Evolutionary conservation across 2,329 filamentous ascomycete species (phyloP).

Genomic region (Botrytis squamosa): DNA sequence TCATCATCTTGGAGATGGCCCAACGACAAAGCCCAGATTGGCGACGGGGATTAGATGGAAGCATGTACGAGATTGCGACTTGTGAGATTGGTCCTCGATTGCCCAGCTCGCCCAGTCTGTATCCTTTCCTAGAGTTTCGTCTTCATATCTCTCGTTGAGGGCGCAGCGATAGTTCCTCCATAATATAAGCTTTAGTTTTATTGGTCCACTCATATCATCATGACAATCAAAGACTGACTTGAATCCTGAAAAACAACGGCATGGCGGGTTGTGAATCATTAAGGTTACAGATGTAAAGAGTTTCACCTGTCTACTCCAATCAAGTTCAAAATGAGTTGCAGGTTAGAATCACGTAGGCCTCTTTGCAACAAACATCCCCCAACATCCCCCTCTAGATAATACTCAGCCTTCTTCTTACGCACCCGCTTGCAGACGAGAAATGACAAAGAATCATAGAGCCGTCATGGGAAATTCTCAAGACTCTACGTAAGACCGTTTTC

Average conservation of each 20-base stretch:
- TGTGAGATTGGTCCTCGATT: not conserved
- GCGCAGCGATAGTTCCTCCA: slow-evolving; percentile 16
- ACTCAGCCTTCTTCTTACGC: slow-evolving; percentile 15
- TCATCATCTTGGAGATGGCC: not conserved
- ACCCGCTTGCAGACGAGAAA: slow-evolving; percentile 14
- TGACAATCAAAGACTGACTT: not conserved
- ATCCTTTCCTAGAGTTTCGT: not conserved
- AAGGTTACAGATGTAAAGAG: not conserved
- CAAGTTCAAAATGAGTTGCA: not conserved
- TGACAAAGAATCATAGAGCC: not conserved
- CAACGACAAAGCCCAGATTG: not conserved
- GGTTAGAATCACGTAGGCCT: not conserved
- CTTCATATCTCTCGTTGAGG: slow-evolving; percentile 14
- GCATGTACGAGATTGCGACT: not conserved
- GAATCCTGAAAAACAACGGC: not conserved
- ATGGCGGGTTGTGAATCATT: not conserved
- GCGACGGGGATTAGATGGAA: slow-evolving; percentile 1
- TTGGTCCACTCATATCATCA: slow-evolving; percentile 10
- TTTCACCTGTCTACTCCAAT: slow-evolving; percentile 15
- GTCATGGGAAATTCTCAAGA: not conserved
- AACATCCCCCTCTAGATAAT: not conserved
- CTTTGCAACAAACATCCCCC: slow-evolving; percentile 5
- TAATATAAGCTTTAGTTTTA: not conserved
- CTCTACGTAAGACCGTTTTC: slow-evolving; percentile 3
- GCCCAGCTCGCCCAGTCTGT: not conserved